Evolutionary conservation across 163 green algal species (phyloP), one percentile per base, ranked within the genome.

Genomic region (Coccomyxa subellipsoidea): DNA sequence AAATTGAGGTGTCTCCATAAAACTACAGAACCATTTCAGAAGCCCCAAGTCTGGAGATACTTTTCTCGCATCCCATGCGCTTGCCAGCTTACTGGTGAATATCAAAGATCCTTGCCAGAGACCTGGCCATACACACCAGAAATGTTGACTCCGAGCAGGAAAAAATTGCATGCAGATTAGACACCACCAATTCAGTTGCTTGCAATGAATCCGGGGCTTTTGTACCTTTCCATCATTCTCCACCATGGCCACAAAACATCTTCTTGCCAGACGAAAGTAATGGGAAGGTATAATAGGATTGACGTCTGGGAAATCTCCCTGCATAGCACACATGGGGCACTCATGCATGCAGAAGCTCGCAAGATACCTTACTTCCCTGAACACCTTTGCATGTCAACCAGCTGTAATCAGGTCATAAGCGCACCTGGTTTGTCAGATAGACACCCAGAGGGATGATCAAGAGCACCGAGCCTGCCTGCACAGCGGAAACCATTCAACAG

Each of bases 161-260:
- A n/a, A n/a, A n/a, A n/a, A n/a, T n/a, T n/a, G n/a, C n/a, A n/a
- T n/a, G n/a, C n/a, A n/a, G n/a, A n/a, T n/a, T n/a, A n/a, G n/a
- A n/a, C n/a, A n/a, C n/a, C n/a, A n/a, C n/a, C n/a, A n/a, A n/a
- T n/a, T n/a, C n/a, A n/a, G n/a, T n/a, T n/a, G n/a, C n/a, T n/a
- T n/a, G n/a, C n/a, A n/a, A n/a, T 29, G 47, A 66, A 18, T 12
- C 47, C 12, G 47, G 12, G 12, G 47, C 47, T 66, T 66, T 23
- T 2, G 3, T 40, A 78, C 79, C 79, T 82, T 82, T 36, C 75
- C 25, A 10, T 82, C n/a, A 29, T 82, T 82, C 29, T 77, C 66
- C 25, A 35, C 9, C 23, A 82, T 31, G 37, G 79, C 79, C 10
- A 2, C 39, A 3, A 78, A 78, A 9, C 21, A 32, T 29, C 75